Percentiles rank a stretch among this genome's conserved stretches.
These are phyloP conservation scores for Chaetomiaceae sp. DNA, from an alignment of 2,329 filamentous ascomycete genomes.

Conservation along the genomic window DNA sequence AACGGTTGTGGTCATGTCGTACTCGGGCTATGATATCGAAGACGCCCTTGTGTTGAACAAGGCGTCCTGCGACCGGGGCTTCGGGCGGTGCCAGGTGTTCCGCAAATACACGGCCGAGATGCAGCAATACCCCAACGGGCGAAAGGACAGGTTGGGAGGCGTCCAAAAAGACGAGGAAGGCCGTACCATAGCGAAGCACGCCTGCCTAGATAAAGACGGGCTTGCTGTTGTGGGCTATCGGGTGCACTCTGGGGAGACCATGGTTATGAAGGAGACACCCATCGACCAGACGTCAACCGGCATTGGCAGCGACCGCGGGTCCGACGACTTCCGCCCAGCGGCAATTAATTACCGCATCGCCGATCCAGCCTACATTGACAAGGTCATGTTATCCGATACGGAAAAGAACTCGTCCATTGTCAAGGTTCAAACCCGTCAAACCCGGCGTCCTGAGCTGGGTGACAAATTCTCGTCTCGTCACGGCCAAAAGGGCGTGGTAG, in stretches of 20 bases:
- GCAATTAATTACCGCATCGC: slow-evolving; percentile 75
- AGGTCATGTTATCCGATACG: slow-evolving; percentile 88
- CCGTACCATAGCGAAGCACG: slow-evolving; percentile 62
- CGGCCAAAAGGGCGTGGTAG: slow-evolving; percentile 96
- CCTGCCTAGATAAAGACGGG: slow-evolving; percentile 76
- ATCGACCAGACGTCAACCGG: slow-evolving; percentile 70
- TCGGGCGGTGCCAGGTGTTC: slow-evolving; percentile 97
- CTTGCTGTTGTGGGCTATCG: slow-evolving; percentile 80
- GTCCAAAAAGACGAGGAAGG: slow-evolving; percentile 58
- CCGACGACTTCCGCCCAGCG: slow-evolving; percentile 62
- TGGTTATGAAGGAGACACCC: slow-evolving; percentile 86
- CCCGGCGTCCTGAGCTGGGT: slow-evolving; percentile 86
- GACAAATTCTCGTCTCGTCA: slow-evolving; percentile 99
- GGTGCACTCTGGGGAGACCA: slow-evolving; percentile 74
- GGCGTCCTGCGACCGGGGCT: slow-evolving; percentile 88
- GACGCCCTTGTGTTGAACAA: slow-evolving; percentile 97
- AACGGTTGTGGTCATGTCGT: slow-evolving; percentile 98
- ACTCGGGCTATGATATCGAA: slow-evolving; percentile 98
- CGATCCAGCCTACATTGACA: slow-evolving; percentile 88
- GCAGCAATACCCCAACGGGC: slow-evolving; percentile 84
- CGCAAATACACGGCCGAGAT: slow-evolving; percentile 85
- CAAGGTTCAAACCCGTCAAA: slow-evolving; percentile 96
- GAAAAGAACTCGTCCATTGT: slow-evolving; percentile 82
- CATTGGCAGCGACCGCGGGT: slow-evolving; percentile 62
- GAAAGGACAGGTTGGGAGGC: slow-evolving; percentile 60